Evolutionary conservation across 2,329 filamentous ascomycete species (phyloP).

Genomic region (Pochonia chlamydosporia): DNA sequence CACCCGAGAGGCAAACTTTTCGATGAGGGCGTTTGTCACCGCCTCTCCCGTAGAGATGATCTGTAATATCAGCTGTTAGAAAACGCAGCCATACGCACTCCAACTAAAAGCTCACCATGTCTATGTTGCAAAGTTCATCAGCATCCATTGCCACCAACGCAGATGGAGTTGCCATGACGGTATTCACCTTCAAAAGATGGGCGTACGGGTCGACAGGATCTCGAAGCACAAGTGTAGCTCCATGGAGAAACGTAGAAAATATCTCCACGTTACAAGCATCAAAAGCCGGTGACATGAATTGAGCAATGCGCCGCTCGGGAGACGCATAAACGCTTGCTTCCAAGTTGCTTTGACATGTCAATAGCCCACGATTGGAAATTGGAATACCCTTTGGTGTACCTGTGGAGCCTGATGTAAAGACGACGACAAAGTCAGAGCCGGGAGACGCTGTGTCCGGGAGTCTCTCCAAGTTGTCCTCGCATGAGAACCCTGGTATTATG

Average conservation of each 20-base stretch:
- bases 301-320: constrained; percentile 6
- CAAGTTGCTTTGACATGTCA: constrained; percentile 7
- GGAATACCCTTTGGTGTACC: constrained; percentile 8
- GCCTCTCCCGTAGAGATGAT: neutral
- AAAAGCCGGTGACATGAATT: constrained; percentile 9
- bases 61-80: neutral
- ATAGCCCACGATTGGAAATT: constrained; percentile 4
- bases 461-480: neutral
- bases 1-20: constrained; percentile 1
- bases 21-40: neutral
- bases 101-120: constrained; percentile 1
- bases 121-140: constrained; percentile 1
- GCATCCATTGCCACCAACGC: constrained; percentile 3
- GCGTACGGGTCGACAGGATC: constrained; percentile 7
- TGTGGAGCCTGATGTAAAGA: constrained; percentile 9
- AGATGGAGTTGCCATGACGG: constrained; percentile 4
- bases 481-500: neutral
- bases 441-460: neutral
- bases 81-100: no score
- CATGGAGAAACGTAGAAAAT: constrained; percentile 4
- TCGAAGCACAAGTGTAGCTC: constrained; percentile 6
- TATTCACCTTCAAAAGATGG: constrained; percentile 1
- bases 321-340: constrained; percentile 6
- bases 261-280: constrained; percentile 7
- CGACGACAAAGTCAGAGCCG: constrained; percentile 2